Conservation (phyloP, 2,329 filamentous ascomycete species). For the Phoma herbarum region DNA sequence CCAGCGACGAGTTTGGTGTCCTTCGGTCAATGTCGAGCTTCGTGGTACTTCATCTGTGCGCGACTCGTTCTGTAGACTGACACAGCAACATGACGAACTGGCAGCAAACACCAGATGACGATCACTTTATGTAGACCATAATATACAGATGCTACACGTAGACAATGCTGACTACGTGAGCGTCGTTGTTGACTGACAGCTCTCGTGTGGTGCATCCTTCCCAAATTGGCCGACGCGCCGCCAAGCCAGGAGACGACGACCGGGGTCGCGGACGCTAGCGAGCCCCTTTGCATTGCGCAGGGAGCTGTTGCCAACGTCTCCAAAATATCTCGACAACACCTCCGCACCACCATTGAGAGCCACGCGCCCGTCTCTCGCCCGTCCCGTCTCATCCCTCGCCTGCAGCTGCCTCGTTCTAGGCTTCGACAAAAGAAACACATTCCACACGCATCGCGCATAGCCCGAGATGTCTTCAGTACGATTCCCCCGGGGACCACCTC, state of each 20-base stretch:
- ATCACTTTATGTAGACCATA: neutral
- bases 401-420: constrained; percentile 33
- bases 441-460: constrained; percentile 33
- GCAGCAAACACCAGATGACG: neutral
- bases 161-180: neutral
- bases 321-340: constrained; percentile 52
- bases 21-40: neutral
- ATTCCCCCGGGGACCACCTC: constrained; percentile 35
- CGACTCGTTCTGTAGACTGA: neutral
- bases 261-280: constrained; percentile 46
- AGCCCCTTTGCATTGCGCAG: constrained; percentile 52
- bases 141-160: neutral
- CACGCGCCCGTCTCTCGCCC: constrained; percentile 27
- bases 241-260: constrained; percentile 45
- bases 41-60: neutral
- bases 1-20: neutral
- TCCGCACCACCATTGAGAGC: constrained; percentile 39
- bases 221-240: constrained; percentile 33
- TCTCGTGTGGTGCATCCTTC: constrained; percentile 23
- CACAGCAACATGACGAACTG: no score
- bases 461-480: constrained; percentile 52
- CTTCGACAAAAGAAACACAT: constrained; percentile 28
- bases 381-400: constrained; percentile 33
- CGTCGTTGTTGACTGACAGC: neutral
- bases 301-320: constrained; percentile 51